These are phyloP conservation scores for Cyclotella distinguenda DNA, from an alignment of 108 stramenopile species.

Conservation along the genomic window DNA sequence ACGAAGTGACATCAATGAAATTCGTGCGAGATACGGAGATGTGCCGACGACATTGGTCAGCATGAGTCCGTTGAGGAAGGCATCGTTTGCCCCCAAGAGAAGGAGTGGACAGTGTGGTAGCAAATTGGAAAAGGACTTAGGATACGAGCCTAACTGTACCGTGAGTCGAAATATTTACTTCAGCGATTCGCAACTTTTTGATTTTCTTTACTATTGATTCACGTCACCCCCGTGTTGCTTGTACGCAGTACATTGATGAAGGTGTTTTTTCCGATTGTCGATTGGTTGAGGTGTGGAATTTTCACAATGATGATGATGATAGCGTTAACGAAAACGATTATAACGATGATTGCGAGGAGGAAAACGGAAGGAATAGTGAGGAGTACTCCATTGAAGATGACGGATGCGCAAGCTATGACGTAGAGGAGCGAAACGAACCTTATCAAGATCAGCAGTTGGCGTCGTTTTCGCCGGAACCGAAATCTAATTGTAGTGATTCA, in stretches of 20 bases:
- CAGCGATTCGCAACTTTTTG: too few relatives aligned
- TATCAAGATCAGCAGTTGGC: not conserved
- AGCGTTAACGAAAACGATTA: constrained; percentile 5
- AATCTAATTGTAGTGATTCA: not conserved
- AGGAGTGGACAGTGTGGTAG: constrained; percentile 23
- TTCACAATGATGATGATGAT: constrained; percentile 42
- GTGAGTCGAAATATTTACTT: too few relatives aligned
- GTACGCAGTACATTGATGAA: constrained; percentile 45
- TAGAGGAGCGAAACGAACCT: not conserved
- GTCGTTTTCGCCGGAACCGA: not conserved
- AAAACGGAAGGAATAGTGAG: too few relatives aligned
- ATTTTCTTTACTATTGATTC: too few relatives aligned
- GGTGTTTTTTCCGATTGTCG: constrained; percentile 42
- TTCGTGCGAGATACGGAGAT: constrained; percentile 43
- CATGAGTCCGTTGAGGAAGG: constrained; percentile 38
- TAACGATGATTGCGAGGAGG: constrained; percentile 2
- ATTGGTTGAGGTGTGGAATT: constrained; percentile 49
- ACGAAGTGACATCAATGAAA: constrained; percentile 34
- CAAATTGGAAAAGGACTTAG: constrained; percentile 40
- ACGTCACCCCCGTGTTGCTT: too few relatives aligned
- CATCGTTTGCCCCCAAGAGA: constrained; percentile 31
- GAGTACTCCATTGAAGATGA: constrained; percentile 11
- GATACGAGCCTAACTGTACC: constrained; percentile 45
- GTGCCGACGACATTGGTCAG: constrained; percentile 48
- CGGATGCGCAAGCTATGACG: not conserved